Evolutionary conservation across 1,284 basidiomycete genomes (phyloP).

Genomic region (Malassezia dermatis): DNA sequence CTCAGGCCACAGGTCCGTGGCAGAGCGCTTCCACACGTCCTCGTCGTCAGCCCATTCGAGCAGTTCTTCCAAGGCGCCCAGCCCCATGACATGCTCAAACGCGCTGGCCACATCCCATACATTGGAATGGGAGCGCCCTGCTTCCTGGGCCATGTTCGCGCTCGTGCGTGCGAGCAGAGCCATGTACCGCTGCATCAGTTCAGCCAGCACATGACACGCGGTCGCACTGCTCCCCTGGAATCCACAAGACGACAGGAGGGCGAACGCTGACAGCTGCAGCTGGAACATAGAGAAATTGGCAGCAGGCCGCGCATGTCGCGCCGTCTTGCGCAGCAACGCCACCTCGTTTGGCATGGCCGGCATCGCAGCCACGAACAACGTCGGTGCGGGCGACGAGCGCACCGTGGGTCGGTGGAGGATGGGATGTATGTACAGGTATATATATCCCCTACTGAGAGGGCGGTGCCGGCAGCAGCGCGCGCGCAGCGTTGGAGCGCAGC

Average conservation of each 20-base stretch:
- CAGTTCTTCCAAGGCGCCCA: constrained; percentile 22
- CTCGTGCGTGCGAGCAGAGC: constrained; percentile 20
- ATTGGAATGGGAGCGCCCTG: constrained; percentile 20
- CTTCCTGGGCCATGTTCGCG: constrained; percentile 20
- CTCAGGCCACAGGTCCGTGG: background rate
- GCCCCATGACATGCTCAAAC: constrained; percentile 27
- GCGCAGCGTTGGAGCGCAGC: constrained; percentile 37
- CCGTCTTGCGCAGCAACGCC: background rate
- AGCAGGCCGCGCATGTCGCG: background rate
- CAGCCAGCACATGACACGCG: constrained; percentile 24
- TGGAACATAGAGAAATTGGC: constrained; percentile 3
- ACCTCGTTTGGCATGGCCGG: background rate
- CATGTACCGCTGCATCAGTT: constrained; percentile 32
- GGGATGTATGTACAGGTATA: background rate
- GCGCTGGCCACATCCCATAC: constrained; percentile 26
- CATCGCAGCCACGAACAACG: background rate
- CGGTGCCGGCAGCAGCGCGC: constrained; percentile 14
- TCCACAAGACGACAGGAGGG: constrained; percentile 23
- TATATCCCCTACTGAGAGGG: background rate
- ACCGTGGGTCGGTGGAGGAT: background rate
- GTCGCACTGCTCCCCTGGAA: constrained; percentile 26
- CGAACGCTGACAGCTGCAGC: constrained; percentile 8
- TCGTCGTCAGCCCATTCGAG: constrained; percentile 31
- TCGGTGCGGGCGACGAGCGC: background rate
- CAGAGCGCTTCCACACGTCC: constrained; percentile 14